A percentile compares a stretch with the other conserved stretches of the same genome.
These are phyloP conservation scores for Trichoderma afroharzianum DNA, from an alignment of 2,329 filamentous ascomycete genomes.

Conservation along the genomic window DNA sequence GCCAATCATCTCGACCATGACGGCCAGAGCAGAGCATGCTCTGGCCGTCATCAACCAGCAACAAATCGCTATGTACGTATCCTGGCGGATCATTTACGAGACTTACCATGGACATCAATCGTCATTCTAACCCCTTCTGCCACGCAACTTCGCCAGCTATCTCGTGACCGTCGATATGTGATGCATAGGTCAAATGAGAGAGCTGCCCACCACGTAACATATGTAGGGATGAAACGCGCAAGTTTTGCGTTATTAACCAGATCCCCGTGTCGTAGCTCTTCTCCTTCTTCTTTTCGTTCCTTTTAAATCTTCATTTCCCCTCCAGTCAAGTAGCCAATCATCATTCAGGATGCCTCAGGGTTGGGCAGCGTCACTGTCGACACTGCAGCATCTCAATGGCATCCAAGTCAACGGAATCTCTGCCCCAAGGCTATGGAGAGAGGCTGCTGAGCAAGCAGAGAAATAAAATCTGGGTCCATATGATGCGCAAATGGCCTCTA, in stretches of 20 bases:
- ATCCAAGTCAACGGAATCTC: background rate
- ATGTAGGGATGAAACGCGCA: background rate
- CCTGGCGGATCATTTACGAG: constrained; percentile 37
- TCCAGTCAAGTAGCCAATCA: background rate
- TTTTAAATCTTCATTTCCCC: background rate
- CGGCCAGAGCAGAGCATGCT: constrained; percentile 4
- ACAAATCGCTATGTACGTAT: constrained; percentile 35
- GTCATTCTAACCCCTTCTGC: background rate
- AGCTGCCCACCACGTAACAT: background rate
- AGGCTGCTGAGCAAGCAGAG: background rate
- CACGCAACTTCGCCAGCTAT: constrained; percentile 2
- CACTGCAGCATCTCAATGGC: background rate
- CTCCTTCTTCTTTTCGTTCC: background rate
- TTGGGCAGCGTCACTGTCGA: background rate
- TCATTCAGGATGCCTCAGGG: background rate
- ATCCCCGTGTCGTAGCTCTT: background rate
- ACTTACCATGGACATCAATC: constrained; percentile 8
- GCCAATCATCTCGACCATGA: background rate
- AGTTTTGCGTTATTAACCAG: background rate
- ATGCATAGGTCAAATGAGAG: background rate
- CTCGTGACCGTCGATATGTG: background rate
- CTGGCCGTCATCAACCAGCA: background rate
- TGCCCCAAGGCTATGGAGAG: background rate
- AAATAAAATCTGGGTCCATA: background rate
- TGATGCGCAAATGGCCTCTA: background rate